Base-by-base conservation (phyloP, 1,284 basidiomycete genomes). In the Cystobasidium slooffiae region DNA sequence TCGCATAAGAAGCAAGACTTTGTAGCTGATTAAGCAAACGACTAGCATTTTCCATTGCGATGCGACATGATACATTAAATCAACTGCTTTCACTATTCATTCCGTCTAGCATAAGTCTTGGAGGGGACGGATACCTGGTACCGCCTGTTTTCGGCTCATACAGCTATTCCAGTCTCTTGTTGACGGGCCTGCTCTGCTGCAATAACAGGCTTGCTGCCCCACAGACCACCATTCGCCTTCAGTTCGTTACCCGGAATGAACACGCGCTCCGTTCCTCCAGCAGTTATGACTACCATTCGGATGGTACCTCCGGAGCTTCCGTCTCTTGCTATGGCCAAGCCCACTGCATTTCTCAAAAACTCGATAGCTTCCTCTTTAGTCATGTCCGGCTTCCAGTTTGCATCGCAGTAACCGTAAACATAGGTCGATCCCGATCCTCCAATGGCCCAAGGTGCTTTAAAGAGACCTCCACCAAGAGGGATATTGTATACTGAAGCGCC, bases 401-500 rank as follows among this genome's bases (percentile, higher is more conserved):
- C 93, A 83, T 99, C 97, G 82, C 97, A 99, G 84, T 97, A 99
- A 62, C 96, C 97, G 81, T 99, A 99, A 20, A 99, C 94, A 82
- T 98, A 99, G 12, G 94, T 93, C 53, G 94, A 97, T 16, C 97
- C 97, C 70, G 94, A 68, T 43, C 93, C 94, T 81, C 93, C 94
- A 78, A 97, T 97, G 65, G 94, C 93, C 94, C 94, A 97, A 10
- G 94, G 94, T 81, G 95, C 93, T 78, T 91, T 88, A 87, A 97
- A 97, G 67, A 94, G 84, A 49, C 94, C 94, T 72, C 94, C 94
- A 55, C 94, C 94, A 20, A 97, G 86, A 22, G 94, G 94, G 72
- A 97, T 93, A 82, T 97, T 98, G 85, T 94, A 99, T 53, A 99
- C 96, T 76, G 90, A 91, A 0, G 95, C 93, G n/a, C 96, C 96